Base-by-base conservation (phyloP, 2,329 filamentous ascomycete genomes). In the Xylaria sp. region DNA sequence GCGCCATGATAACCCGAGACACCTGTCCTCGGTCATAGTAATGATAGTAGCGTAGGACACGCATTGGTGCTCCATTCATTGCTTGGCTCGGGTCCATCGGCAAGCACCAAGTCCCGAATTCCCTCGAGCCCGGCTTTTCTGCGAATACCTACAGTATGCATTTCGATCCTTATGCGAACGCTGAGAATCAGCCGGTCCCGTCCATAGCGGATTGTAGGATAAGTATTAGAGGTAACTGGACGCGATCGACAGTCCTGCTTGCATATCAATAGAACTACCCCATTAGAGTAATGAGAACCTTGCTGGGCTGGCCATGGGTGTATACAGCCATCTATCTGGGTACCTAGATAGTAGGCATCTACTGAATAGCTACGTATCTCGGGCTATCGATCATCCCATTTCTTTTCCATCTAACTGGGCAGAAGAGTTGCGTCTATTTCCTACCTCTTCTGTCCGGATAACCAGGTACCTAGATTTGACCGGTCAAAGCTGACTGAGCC, bases 21-120 rank as follows among this genome's bases (percentile, higher is more conserved):
- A 39, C 20, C 54, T 32, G 46, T 37, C 46, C 32, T 48, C 52
- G 15, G 4, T 20, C 46, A 39, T 23, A 54, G n/a, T 23, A 1
- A 28, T 18, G 8, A 32, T 46, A 54, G 28, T 23, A 52, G 34
- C 46, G 13, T 65, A 34, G 41, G 52, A 65, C 34, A 28, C 41
- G 39, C 18, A 32, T 18, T 46, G 37, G n/a, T 10, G 28, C 39
- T 54, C 48, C 18, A 51, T 41, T 34, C 23, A 44, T 41, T 34
- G 32, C 66, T 56, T 69, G 62, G 56, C 62, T 58, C 66, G 66
- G 66, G 57, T 69, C 62, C 58, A 48, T 62, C 66, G 62, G 66
- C 66, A 69, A 57, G 28, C 34, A 50, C 41, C 23, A 34, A 55
- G 37, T 61, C 39, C 48, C 59, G 56, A 34, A 46, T 59, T 37